Base-by-base conservation (phyloP, 768 basidiomycete species). In the Suillus subaureus region DNA sequence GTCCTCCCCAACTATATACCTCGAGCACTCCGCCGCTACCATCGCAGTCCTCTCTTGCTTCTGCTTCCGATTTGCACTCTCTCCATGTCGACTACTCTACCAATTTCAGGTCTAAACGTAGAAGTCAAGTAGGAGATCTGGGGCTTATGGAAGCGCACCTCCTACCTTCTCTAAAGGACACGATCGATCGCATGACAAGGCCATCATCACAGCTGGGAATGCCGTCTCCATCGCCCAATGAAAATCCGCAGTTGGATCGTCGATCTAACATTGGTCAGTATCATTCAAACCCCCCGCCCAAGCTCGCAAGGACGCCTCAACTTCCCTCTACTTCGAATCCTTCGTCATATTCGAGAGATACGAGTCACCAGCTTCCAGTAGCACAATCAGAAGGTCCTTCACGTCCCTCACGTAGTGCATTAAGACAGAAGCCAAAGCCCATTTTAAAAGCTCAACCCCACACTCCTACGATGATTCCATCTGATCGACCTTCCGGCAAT, bases 111-210 rank as follows among this genome's bases (percentile, higher is more conserved):
- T 55, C 61, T 5, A 70, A 70, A 42, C 79, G 79, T 28, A 73
- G 69, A 64, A 85, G 83, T 67, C 79, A 84, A 61, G 75, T 85
- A 21, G 79, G 76, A 13, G 86, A 86, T 61, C 76, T 91, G 5
- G 86, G 88, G 7, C 78, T 87, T 33, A 73, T 91, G 37, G 90
- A 93, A 67, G 79, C 85, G 0, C 85, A 89, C 33, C 79, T 92
- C 5, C 74, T 92, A 43, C 91, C 91, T 11, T 88, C 89, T 21
- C 79, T 93, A 42, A 82, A 85, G 49, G 90, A 92, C 64, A 93
- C 91, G 0, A 83, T 93, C 43, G 84, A 89, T 69, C 84, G 86
- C 55, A 93, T 92, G 91, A 92, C 91, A 3, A 79, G 83, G 61
- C 78, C 82, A 16, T 84, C 86, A 1, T 80, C 79, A 47, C 76